phyloP scores from a whole-genome alignment of 164 flowering plant species.

The Brasenia schreberi region DNA sequence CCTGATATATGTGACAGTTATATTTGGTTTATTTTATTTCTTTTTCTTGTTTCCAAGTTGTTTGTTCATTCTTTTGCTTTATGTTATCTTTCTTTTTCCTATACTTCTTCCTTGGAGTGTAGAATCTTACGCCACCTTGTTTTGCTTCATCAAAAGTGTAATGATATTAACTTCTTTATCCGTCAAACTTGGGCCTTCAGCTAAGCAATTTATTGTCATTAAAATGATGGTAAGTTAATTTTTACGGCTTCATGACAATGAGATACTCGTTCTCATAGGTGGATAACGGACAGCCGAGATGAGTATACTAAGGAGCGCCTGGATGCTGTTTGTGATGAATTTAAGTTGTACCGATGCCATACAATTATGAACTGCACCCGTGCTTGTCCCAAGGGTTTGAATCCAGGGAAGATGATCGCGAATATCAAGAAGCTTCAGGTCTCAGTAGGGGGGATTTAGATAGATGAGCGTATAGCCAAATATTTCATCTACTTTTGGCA shows the following conservation, averaged over 20 bases:
- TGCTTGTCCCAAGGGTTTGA: conserved; percentile 97
- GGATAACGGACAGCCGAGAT: conserved; percentile 97
- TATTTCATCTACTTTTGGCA: neutral
- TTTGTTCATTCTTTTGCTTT: no score
- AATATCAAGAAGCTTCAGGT: conserved; percentile 66
- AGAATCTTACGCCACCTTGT: no score
- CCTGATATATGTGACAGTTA: no score
- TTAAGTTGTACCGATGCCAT: conserved; percentile 95
- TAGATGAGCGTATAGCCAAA: neutral
- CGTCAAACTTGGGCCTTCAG: no score
- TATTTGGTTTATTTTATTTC: no score
- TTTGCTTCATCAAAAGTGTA: no score
- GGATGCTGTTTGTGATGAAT: conserved; percentile 79
- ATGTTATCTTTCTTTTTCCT: no score
- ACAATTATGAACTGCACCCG: conserved; percentile 93
- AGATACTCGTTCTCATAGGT: conserved; percentile 26
- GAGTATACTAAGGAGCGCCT: conserved; percentile 59
- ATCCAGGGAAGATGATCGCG: conserved; percentile 82
- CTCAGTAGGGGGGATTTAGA: neutral
- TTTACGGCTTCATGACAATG: neutral
- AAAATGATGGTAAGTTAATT: no score
- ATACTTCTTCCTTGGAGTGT: no score
- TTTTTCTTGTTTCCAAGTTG: no score
- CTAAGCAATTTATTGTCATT: no score
- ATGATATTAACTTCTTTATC: no score